phyloP scores from a whole-genome alignment of 2,329 filamentous ascomycete species.

The Fusarium vanettenii region DNA sequence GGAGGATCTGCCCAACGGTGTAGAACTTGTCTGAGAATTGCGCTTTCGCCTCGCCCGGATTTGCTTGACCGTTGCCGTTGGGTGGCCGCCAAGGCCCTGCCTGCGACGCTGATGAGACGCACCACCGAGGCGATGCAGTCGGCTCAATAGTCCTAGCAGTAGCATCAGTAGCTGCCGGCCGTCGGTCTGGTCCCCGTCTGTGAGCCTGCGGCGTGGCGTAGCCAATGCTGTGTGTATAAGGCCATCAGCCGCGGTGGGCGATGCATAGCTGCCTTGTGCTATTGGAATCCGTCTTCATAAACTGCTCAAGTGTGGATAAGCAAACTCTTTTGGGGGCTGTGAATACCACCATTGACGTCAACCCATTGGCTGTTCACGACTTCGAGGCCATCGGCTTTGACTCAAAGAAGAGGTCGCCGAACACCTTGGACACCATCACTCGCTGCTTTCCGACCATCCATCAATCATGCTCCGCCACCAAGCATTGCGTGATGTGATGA shows the following conservation, averaged over 20 bases:
- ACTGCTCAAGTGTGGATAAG: neutral
- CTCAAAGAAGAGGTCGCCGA: constrained; percentile 2
- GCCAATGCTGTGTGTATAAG: neutral
- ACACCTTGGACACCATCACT: neutral
- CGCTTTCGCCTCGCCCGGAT: neutral
- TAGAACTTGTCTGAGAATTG: neutral
- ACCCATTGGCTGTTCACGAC: neutral
- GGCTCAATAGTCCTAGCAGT: constrained; percentile 1
- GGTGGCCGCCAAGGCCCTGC: neutral
- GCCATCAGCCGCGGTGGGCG: neutral
- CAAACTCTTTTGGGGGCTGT: neutral
- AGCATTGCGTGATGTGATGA: constrained; percentile 1
- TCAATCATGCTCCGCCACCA: constrained; percentile 20
- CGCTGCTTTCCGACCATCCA: constrained; percentile 6
- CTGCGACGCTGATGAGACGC: constrained; percentile 10
- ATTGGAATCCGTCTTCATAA: neutral
- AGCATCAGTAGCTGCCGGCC: constrained; percentile 1
- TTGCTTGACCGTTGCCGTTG: constrained; percentile 6
- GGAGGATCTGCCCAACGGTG: neutral
- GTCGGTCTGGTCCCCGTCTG: neutral
- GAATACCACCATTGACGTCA: neutral
- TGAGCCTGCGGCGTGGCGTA: constrained; percentile 21
- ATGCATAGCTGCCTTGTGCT: constrained; percentile 8
- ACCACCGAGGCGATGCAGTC: constrained; percentile 3
- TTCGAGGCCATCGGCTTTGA: neutral